Percentiles rank a stretch among this genome's conserved stretches.
phyloP scores from a whole-genome alignment of 2,329 filamentous ascomycete species.

The Penicillium sp. region DNA sequence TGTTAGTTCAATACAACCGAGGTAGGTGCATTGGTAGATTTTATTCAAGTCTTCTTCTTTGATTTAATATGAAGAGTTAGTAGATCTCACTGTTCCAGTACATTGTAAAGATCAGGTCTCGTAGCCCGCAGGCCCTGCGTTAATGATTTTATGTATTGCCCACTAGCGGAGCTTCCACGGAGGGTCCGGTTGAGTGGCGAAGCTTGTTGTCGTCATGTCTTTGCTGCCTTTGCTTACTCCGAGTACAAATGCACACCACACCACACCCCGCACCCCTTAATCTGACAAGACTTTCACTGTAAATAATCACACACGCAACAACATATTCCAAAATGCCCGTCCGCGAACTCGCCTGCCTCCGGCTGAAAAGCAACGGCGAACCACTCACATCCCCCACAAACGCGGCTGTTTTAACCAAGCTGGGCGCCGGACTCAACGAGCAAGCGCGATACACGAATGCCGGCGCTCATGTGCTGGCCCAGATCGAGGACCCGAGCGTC shows the following conservation, averaged over 20 bases:
- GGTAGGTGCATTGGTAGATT: no score
- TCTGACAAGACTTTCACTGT: neutral
- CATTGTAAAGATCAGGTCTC: no score
- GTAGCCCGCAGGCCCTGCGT: no score
- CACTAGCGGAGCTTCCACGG: no score
- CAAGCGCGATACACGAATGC: conserved; percentile 5
- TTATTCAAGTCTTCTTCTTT: no score
- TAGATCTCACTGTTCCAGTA: no score
- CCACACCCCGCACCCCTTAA: neutral
- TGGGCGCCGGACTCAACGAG: neutral
- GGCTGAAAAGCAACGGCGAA: neutral
- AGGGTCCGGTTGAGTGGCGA: no score
- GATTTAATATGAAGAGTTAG: no score
- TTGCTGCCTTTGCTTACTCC: neutral
- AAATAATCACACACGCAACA: neutral
- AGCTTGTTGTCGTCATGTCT: neutral
- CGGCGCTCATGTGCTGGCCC: conserved; percentile 27
- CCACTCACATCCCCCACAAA: neutral
- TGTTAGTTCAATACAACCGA: no score
- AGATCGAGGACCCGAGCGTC: conserved; percentile 49
- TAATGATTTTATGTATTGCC: no score
- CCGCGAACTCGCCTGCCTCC: conserved; percentile 9
- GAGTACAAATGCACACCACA: no score
- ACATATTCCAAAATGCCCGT: neutral
- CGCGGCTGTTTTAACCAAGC: neutral